These are phyloP conservation scores for Monilinia aucupariae DNA, from an alignment of 2,329 filamentous ascomycete species.

Conservation along the genomic window DNA sequence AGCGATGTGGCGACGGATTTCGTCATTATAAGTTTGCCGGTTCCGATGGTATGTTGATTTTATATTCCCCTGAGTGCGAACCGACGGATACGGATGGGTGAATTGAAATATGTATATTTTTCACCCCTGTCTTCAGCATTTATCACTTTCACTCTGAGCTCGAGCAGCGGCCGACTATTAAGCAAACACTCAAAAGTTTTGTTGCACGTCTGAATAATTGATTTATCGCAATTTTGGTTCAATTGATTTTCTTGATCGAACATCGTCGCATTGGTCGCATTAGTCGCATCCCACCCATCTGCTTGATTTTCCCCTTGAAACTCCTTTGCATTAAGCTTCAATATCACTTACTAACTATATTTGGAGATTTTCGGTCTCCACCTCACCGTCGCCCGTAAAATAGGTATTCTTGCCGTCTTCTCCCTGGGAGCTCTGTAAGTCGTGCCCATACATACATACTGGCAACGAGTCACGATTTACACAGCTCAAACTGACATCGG, in stretches of 20 bases:
- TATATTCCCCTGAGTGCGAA: not conserved
- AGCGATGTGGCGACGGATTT: slow-evolving; percentile 12
- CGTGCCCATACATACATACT: not conserved
- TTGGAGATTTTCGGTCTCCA: slow-evolving; percentile 2
- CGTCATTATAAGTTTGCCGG: slow-evolving; percentile 3
- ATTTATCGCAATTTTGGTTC: not conserved
- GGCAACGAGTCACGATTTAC: rapidly evolving
- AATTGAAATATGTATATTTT: not conserved
- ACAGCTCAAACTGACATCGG: not conserved
- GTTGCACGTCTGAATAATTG: not conserved
- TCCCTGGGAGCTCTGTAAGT: slow-evolving; percentile 12
- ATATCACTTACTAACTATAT: not conserved
- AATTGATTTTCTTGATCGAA: not conserved
- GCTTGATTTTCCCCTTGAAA: not conserved
- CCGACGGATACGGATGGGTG: not conserved
- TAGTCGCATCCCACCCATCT: not conserved
- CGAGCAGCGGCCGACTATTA: not conserved
- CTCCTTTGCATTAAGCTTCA: not conserved
- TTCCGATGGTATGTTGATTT: slow-evolving; percentile 6
- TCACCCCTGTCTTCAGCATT: not conserved
- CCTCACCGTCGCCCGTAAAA: slow-evolving; percentile 2
- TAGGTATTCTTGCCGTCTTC: slow-evolving; percentile 13
- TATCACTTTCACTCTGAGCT: not conserved
- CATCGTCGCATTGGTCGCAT: not conserved
- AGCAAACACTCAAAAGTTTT: not conserved